Percentiles rank a stretch among this genome's conserved stretches.
Evolutionary conservation across 148 eudicot genomes (phyloP).

Genomic region (Spergularia marina): DNA sequence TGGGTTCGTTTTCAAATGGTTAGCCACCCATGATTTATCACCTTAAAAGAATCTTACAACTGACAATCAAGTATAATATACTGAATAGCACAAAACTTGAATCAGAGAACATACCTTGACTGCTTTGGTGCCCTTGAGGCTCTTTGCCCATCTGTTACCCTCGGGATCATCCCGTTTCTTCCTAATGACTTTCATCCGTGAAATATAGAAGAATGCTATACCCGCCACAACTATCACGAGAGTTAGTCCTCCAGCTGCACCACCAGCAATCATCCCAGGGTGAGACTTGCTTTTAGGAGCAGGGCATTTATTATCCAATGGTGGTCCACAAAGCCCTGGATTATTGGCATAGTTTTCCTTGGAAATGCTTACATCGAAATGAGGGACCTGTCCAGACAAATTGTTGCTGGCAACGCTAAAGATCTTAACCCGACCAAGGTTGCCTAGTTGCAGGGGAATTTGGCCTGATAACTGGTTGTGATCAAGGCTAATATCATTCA

Average conservation of each 20-base stretch:
- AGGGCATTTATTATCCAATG: conserved; percentile 21
- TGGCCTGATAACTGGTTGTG: conserved; percentile 37
- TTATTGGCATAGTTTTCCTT: conserved; percentile 34
- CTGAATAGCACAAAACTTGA: not conserved
- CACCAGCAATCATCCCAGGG: conserved; percentile 22
- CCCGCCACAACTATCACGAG: conserved; percentile 26
- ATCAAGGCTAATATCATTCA: conserved; percentile 34
- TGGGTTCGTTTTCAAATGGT: not conserved
- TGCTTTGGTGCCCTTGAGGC: conserved; percentile 44
- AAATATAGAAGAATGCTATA: conserved; percentile 28
- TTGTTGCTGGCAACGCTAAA: conserved; percentile 40
- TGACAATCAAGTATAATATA: not conserved
- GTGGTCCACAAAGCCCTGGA: conserved; percentile 39
- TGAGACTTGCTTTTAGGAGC: conserved; percentile 20
- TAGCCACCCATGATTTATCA: not conserved
- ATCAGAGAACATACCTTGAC: conserved; percentile 34
- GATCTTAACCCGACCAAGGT: conserved; percentile 34
- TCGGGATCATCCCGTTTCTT: conserved; percentile 44
- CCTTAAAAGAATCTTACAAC: not conserved
- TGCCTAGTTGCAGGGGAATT: conserved; percentile 32
- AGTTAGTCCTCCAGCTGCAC: conserved; percentile 35
- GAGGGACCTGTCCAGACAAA: conserved; percentile 36
- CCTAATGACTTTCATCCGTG: conserved; percentile 31
- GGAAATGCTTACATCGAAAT: not conserved
- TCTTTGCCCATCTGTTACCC: conserved; percentile 55